Evolutionary conservation across 2,329 filamentous ascomycete species (phyloP).

Genomic region (Knufia petricola): DNA sequence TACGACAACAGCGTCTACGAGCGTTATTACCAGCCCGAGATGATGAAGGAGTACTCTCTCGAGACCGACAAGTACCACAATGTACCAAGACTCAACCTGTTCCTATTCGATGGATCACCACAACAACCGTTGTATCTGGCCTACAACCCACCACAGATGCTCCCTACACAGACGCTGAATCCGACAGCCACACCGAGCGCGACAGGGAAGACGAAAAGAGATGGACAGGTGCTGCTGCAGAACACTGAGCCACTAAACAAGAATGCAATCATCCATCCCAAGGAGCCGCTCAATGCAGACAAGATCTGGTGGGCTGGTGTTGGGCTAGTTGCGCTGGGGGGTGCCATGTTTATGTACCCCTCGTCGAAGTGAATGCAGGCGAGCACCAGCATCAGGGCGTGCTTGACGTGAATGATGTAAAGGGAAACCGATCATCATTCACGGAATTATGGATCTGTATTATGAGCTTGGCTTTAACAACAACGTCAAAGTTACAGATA

Average conservation of each 20-base stretch:
- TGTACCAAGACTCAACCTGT: slow-evolving; percentile 54
- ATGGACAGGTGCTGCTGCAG: slow-evolving; percentile 6
- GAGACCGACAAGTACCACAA: slow-evolving; percentile 52
- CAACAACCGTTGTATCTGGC: slow-evolving; percentile 60
- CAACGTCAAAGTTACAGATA: too few relatives aligned
- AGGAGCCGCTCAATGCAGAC: slow-evolving; percentile 31
- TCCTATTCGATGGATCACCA: slow-evolving; percentile 53
- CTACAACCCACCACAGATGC: slow-evolving; percentile 56
- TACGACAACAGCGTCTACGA: slow-evolving; percentile 49
- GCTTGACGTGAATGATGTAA: not conserved
- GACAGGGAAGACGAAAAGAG: slow-evolving; percentile 28
- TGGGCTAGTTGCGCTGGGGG: slow-evolving; percentile 37
- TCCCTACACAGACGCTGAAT: slow-evolving; percentile 58
- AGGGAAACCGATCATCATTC: not conserved
- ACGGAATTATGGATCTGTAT: too few relatives aligned
- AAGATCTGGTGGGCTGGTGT: slow-evolving; percentile 41
- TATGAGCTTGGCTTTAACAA: too few relatives aligned
- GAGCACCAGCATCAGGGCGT: not conserved
- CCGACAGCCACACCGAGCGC: slow-evolving; percentile 36
- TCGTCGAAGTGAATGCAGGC: slow-evolving; percentile 3
- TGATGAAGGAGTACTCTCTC: slow-evolving; percentile 45
- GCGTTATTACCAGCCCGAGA: slow-evolving; percentile 56
- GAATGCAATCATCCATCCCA: slow-evolving; percentile 25
- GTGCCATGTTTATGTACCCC: slow-evolving; percentile 26
- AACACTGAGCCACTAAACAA: slow-evolving; percentile 17